These are phyloP conservation scores for Aspergillus sergii DNA, from an alignment of 2,329 filamentous ascomycete species.

Conservation along the genomic window DNA sequence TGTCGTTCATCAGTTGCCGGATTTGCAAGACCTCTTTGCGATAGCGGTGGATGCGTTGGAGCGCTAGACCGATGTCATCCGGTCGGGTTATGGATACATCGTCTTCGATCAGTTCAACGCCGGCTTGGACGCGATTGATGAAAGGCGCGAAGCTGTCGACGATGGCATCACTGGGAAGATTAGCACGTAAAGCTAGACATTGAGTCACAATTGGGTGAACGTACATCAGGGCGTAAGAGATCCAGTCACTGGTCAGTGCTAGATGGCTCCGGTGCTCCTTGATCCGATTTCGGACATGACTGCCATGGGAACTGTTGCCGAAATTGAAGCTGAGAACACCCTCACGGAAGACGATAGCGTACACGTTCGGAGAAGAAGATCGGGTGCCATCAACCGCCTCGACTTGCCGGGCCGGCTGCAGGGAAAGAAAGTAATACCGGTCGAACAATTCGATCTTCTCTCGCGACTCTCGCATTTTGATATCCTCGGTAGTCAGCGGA, in stretches of 20 bases:
- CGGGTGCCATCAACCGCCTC: slow-evolving; percentile 74
- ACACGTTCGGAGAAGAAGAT: slow-evolving; percentile 88
- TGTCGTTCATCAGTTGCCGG: slow-evolving; percentile 86
- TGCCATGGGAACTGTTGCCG: slow-evolving; percentile 76
- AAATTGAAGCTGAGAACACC: slow-evolving; percentile 92
- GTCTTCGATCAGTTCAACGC: slow-evolving; percentile 89
- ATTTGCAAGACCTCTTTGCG: slow-evolving; percentile 90
- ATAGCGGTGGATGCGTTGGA: slow-evolving; percentile 80
- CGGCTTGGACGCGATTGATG: slow-evolving; percentile 77
- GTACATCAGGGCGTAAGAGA: slow-evolving; percentile 93
- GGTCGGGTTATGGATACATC: slow-evolving; percentile 85
- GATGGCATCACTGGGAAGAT: slow-evolving; percentile 73
- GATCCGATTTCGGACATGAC: slow-evolving; percentile 87
- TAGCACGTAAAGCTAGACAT: neutral
- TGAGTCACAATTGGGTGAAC: slow-evolving; percentile 32
- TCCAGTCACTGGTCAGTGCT: slow-evolving; percentile 90
- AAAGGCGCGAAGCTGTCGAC: slow-evolving; percentile 89
- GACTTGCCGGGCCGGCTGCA: slow-evolving; percentile 81
- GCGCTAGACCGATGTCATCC: slow-evolving; percentile 80
- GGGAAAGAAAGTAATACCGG: slow-evolving; percentile 93
- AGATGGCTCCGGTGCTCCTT: slow-evolving; percentile 88
- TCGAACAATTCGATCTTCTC: slow-evolving; percentile 98
- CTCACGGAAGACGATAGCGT: slow-evolving; percentile 90
- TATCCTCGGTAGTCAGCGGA: slow-evolving; percentile 91
- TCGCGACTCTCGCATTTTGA: slow-evolving; percentile 84